phyloP scores from a whole-genome alignment of 106 monocot species.

The Gastrodia elata region DNA sequence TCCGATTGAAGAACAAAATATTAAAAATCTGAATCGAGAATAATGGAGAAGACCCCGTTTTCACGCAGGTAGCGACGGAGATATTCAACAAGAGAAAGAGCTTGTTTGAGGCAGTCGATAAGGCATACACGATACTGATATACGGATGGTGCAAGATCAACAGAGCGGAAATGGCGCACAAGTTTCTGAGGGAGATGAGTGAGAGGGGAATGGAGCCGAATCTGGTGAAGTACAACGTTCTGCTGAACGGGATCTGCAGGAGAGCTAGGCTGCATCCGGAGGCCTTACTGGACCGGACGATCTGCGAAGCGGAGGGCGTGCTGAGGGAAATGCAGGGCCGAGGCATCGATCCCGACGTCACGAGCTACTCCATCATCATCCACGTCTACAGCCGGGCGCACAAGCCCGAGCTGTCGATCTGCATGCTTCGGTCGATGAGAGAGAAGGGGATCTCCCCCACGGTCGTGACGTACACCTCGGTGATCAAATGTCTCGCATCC shows the following conservation, averaged over 20 bases:
- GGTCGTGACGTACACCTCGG: slow-evolving; percentile 82
- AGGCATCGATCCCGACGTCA: slow-evolving; percentile 86
- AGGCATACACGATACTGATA: slow-evolving; percentile 78
- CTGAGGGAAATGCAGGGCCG: slow-evolving; percentile 55
- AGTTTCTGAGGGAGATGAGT: slow-evolving; percentile 66
- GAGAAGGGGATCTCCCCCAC: slow-evolving; percentile 79
- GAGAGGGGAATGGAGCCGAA: slow-evolving; percentile 69
- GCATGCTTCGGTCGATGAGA: slow-evolving; percentile 53
- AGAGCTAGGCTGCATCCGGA: slow-evolving; percentile 76
- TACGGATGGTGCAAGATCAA: slow-evolving; percentile 93
- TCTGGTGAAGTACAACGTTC: slow-evolving; percentile 78
- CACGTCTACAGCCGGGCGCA: slow-evolving; percentile 93
- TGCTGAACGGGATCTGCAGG: slow-evolving; percentile 82
- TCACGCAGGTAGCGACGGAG: slow-evolving; percentile 82
- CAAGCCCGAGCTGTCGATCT: slow-evolving; percentile 63
- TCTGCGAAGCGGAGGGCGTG: slow-evolving; percentile 44
- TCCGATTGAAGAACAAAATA: too few relatives aligned
- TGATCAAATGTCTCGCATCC: slow-evolving; percentile 83
- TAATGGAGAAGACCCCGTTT: too few relatives aligned
- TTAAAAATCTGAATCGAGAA: too few relatives aligned
- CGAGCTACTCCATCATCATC: slow-evolving; percentile 78
- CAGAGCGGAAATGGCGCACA: slow-evolving; percentile 49
- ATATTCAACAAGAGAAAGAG: slow-evolving; percentile 83
- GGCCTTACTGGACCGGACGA: slow-evolving; percentile 60
- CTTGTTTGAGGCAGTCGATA: slow-evolving; percentile 50